phyloP scores from a whole-genome alignment of 768 basidiomycete genomes.

The Lyophyllum shimeji region DNA sequence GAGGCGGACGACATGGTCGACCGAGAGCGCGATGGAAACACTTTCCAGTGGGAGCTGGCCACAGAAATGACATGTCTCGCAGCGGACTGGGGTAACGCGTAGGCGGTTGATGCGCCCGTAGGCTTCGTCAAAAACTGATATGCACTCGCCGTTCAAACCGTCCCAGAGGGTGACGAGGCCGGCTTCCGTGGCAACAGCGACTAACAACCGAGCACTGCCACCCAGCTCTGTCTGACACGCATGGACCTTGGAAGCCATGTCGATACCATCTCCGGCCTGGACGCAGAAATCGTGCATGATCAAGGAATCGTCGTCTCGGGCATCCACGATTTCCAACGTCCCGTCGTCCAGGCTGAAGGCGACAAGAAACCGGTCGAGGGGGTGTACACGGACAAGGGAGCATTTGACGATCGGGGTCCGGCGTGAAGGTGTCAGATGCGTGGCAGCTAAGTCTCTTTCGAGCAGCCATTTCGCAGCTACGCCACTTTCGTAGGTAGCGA shows the following conservation, averaged over 20 bases:
- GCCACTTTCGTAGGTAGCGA: constrained; percentile 63
- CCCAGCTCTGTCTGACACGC: constrained; percentile 53
- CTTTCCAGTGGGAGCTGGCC: constrained; percentile 66
- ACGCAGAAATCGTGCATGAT: constrained; percentile 48
- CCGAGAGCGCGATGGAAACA: constrained; percentile 64
- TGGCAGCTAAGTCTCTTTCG: constrained; percentile 27
- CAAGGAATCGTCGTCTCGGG: constrained; percentile 40
- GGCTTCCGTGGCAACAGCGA: constrained; percentile 61
- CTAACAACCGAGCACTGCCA: constrained; percentile 48
- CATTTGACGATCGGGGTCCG: constrained; percentile 44
- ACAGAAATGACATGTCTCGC: constrained; percentile 67
- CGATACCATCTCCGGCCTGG: constrained; percentile 56
- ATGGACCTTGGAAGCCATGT: constrained; percentile 53
- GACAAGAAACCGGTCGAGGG: constrained; percentile 47
- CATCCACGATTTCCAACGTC: constrained; percentile 59
- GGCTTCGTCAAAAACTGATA: constrained; percentile 59
- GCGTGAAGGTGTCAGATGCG: constrained; percentile 44
- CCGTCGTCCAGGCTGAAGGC: constrained; percentile 69
- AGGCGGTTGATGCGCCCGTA: constrained; percentile 60
- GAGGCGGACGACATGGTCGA: constrained; percentile 61
- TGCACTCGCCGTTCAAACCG: constrained; percentile 58
- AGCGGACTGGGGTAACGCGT: constrained; percentile 54
- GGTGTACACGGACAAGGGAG: constrained; percentile 46
- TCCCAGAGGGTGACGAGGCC: constrained; percentile 82
- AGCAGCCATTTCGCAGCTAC: constrained; percentile 55